Conservation (phyloP, 2,329 filamentous ascomycete genomes). For the Falciphora oryzae region DNA sequence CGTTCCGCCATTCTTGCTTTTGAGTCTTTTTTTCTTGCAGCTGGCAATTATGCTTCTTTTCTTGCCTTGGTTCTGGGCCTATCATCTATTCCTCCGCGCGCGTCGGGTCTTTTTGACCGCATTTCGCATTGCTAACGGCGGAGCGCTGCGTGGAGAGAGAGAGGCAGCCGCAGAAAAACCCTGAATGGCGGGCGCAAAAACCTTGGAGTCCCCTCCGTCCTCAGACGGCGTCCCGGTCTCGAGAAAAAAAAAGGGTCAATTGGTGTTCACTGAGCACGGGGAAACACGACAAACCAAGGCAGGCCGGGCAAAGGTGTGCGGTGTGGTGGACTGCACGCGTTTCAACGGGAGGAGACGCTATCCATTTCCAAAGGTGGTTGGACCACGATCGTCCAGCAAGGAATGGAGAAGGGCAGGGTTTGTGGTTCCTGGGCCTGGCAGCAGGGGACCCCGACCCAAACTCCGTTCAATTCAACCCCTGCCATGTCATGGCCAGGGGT, state of each 20-base stretch:
- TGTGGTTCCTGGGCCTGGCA: neutral
- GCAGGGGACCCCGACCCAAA: neutral
- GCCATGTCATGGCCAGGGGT: no score
- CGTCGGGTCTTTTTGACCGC: no score
- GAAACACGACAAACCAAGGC: neutral
- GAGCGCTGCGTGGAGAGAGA: neutral
- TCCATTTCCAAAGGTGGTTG: constrained; percentile 7
- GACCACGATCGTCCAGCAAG: constrained; percentile 7
- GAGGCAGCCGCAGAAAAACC: neutral
- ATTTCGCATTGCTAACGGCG: no score
- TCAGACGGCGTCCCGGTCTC: neutral
- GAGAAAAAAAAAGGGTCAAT: no score
- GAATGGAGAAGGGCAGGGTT: neutral
- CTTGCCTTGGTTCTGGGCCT: no score
- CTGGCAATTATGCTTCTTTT: no score
- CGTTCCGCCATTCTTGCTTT: neutral
- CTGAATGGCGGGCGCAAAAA: no score
- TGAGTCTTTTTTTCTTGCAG: neutral
- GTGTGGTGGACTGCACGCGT: constrained; percentile 3
- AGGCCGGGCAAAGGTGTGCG: neutral
- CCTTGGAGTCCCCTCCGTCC: no score
- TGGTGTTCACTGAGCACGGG: neutral
- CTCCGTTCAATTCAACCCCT: neutral
- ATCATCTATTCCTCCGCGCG: no score
- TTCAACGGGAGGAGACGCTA: constrained; percentile 10